Conservation (phyloP, 108 stramenopile species). For the Cyclostephanos invisitatus region DNA sequence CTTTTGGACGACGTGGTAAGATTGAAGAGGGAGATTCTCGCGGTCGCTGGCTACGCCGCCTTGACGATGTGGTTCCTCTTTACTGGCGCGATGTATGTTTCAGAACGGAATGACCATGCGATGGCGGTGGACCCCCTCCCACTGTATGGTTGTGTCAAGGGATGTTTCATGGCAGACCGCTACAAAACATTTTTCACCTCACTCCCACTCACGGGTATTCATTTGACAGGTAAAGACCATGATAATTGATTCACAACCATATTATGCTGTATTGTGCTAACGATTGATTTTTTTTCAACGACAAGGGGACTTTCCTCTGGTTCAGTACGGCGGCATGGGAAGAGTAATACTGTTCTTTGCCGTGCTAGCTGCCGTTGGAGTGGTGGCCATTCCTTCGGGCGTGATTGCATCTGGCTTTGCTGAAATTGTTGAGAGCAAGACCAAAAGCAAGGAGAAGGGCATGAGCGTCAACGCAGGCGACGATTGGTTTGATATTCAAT, state of each 20-base stretch:
- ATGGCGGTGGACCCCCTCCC: slow-evolving; percentile 78
- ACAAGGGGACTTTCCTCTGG: slow-evolving; percentile 62
- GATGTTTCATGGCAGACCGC: slow-evolving; percentile 74
- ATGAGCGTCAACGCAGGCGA: slow-evolving; percentile 55
- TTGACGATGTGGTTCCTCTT: slow-evolving; percentile 84
- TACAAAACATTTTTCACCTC: slow-evolving; percentile 72
- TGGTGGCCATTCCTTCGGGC: slow-evolving; percentile 87
- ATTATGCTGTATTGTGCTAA: not conserved
- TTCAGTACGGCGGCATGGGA: slow-evolving; percentile 64
- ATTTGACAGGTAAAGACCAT: slow-evolving; percentile 45
- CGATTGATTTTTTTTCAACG: not conserved
- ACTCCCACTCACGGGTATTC: slow-evolving; percentile 68
- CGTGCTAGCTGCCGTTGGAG: slow-evolving; percentile 89
- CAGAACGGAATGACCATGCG: slow-evolving; percentile 68
- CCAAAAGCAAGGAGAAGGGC: slow-evolving; percentile 39
- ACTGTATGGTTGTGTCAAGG: slow-evolving; percentile 62
- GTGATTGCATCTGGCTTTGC: slow-evolving; percentile 88
- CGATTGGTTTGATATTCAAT: slow-evolving; percentile 80
- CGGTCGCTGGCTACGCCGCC: slow-evolving; percentile 74
- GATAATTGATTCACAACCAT: not conserved
- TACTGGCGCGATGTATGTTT: slow-evolving; percentile 74
- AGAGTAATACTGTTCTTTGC: slow-evolving; percentile 75
- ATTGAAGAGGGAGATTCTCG: slow-evolving; percentile 65
- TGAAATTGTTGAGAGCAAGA: slow-evolving; percentile 82
- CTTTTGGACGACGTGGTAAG: slow-evolving; percentile 89